Conservation (phyloP, 495 filamentous ascomycete species). For the Cudoniella acicularis region DNA sequence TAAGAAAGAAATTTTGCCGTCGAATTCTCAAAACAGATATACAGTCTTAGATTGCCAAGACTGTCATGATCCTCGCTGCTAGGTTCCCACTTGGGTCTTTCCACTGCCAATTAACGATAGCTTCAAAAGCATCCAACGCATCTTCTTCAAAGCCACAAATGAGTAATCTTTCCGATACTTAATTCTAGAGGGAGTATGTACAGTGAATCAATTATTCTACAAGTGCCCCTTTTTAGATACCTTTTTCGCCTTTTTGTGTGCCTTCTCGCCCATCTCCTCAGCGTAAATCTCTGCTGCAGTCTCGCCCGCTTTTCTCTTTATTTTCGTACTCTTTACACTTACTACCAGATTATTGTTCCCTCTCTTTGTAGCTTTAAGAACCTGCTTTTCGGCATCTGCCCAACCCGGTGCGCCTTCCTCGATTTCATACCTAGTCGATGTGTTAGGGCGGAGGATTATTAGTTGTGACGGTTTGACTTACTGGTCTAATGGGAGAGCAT, state of each 20-base stretch:
- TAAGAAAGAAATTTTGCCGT: no score
- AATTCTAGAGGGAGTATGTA: background rate
- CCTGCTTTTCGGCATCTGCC: slow-evolving; percentile 80
- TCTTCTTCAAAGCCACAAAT: no score
- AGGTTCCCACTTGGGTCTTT: no score
- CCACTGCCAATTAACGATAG: no score
- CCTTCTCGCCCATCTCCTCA: slow-evolving; percentile 51
- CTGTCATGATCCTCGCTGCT: no score
- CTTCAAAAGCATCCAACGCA: no score
- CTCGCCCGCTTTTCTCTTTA: slow-evolving; percentile 73
- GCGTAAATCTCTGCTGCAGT: slow-evolving; percentile 57
- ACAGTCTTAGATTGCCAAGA: no score
- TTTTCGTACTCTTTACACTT: slow-evolving; percentile 70
- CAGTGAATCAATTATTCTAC: background rate
- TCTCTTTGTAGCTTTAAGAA: slow-evolving; percentile 50
- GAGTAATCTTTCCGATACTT: no score
- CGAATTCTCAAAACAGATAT: no score
- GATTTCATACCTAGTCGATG: slow-evolving; percentile 66
- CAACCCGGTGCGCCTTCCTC: slow-evolving; percentile 67
- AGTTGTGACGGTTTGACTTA: slow-evolving; percentile 44
- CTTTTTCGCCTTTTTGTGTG: slow-evolving; percentile 54
- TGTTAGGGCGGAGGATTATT: slow-evolving; percentile 2
- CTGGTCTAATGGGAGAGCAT: slow-evolving; percentile 83
- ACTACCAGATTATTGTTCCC: slow-evolving; percentile 67
- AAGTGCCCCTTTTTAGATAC: slow-evolving; percentile 14